phyloP scores from a whole-genome alignment of 148 eudicot species.

The Heliamphora exappendiculata region DNA sequence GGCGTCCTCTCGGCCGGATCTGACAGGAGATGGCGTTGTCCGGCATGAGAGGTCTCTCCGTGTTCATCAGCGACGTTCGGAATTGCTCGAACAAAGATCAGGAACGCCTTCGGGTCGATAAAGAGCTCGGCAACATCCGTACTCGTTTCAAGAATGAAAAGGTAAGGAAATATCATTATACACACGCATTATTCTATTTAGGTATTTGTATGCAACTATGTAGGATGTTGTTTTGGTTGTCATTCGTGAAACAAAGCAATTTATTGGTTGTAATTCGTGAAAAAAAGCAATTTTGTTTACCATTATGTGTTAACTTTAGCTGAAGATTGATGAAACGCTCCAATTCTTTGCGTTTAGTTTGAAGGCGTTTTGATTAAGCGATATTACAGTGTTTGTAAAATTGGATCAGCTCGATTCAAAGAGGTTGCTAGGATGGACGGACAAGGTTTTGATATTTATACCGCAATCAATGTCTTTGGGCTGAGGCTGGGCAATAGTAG shows the following conservation, averaged over 20 bases:
- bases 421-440: background rate
- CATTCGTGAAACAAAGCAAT: background rate
- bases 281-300: background rate
- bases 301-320: background rate
- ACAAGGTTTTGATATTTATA: background rate
- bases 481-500: background rate
- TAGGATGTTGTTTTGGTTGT: background rate
- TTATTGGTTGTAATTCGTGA: background rate
- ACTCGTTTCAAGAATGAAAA: slow-evolving; percentile 87
- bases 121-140: slow-evolving; percentile 89
- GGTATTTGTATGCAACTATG: background rate
- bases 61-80: slow-evolving; percentile 88
- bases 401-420: background rate
- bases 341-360: background rate
- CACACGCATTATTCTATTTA: background rate
- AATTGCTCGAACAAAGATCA: slow-evolving; percentile 93
- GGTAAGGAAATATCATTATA: slow-evolving; percentile 41
- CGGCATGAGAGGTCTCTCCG: slow-evolving; percentile 91
- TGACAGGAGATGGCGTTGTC: slow-evolving; percentile 78
- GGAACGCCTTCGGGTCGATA: slow-evolving; percentile 87
- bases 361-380: background rate
- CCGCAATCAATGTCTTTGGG: background rate
- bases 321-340: background rate
- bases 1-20: slow-evolving; percentile 28
- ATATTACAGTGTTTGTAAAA: background rate